Percentiles rank a stretch among this genome's conserved stretches.
Conservation (phyloP, 2,329 filamentous ascomycete species). For the Aspergillus tubingensis region DNA sequence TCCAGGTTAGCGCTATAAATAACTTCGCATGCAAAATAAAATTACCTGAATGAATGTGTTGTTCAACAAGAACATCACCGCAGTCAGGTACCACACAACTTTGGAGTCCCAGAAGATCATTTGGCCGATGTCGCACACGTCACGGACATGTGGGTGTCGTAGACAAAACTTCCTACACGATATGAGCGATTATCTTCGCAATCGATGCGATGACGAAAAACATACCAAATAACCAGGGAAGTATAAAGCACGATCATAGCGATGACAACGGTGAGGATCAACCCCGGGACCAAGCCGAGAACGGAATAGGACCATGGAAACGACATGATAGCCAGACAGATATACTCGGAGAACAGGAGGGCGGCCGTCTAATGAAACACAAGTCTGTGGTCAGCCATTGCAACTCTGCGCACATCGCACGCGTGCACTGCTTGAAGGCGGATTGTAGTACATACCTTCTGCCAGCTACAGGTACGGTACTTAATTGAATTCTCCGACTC, state of each 20-base stretch:
- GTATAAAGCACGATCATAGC: conserved; percentile 83
- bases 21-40: conserved; percentile 6
- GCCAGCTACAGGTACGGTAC: conserved; percentile 92
- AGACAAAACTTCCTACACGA: conserved; percentile 79
- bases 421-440: neutral
- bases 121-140: conserved; percentile 94
- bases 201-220: neutral
- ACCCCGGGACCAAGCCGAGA: conserved; percentile 79
- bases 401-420: neutral
- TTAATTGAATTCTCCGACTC: conserved; percentile 80
- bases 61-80: conserved; percentile 88
- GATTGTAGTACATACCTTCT: conserved; percentile 61
- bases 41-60: conserved; percentile 82
- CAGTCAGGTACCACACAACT: conserved; percentile 68
- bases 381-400: conserved; percentile 4
- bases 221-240: conserved; percentile 64
- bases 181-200: conserved; percentile 21
- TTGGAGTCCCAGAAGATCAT: conserved; percentile 86
- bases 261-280: conserved; percentile 79
- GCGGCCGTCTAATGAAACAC: conserved; percentile 68
- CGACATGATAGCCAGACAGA: conserved; percentile 90
- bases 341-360: conserved; percentile 91
- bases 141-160: conserved; percentile 84
- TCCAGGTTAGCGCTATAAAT: neutral
- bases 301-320: conserved; percentile 92